Evolutionary conservation across 2,329 filamentous ascomycete species (phyloP), one percentile per base, ranked within the genome.

Genomic region (Achaetomium macrosporum): DNA sequence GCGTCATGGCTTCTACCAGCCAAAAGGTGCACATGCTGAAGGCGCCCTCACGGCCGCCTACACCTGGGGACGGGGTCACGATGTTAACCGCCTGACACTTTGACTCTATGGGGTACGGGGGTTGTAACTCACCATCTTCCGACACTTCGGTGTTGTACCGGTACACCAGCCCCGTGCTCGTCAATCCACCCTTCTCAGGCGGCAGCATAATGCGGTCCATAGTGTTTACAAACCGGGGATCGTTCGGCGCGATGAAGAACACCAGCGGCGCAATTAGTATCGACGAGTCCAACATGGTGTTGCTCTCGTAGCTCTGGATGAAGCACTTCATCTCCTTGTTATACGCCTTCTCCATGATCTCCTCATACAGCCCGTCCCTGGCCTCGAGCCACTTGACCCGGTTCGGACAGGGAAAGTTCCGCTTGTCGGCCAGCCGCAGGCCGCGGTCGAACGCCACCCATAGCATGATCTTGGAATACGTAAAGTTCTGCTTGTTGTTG

Each of bases 11-110:
- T 68, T 90, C 87, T 12, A 90, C 85, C 0, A 90, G 79, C 87
- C 87, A 90, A 66, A 90, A 90, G 0, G 86, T 90, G 64, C 86
- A 89, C 85, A 90, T 90, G 63, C 79, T 83, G 65, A 90, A 90
- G 17, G 86, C 85, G 19, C 87, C 87, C 68, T 90, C 87, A 47
- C 78, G 76, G 16, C 87, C 87, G 36, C 85, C 85, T 9, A 90
- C 84, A 30, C 85, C 84, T 86, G 59, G 51, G 53, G 35, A 44
- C 9, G 15, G 31, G 39, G 7, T 15, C 9, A 7, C 61, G 51
- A 37, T 51, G 46, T 63, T 56, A 60, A 48, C 51, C 50, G 36
- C 20, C 25, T 25, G 36, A 20, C 13, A 17, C 15, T 11, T 17
- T 8, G 5, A 13, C 5, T n/a, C 29, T 3, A 19, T 15, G 8